Percentiles rank a stretch among this genome's conserved stretches.
phyloP scores from a whole-genome alignment of 2,329 filamentous ascomycete species.

The Ophiostoma sp. region DNA sequence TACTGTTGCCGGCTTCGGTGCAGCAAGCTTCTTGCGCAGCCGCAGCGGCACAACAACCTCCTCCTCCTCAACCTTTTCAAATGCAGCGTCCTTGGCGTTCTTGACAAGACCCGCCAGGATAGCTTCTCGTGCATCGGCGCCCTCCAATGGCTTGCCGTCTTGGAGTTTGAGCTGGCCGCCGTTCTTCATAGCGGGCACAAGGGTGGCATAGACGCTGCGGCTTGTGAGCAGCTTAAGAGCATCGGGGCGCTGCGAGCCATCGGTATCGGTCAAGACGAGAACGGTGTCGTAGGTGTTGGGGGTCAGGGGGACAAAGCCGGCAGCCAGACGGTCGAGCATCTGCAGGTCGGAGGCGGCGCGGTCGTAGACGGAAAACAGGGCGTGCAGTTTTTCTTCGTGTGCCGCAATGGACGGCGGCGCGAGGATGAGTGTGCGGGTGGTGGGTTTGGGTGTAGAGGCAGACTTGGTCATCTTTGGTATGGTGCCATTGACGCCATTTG shows the following conservation, averaged over 20 bases:
- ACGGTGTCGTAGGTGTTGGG: constrained; percentile 74
- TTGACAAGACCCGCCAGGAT: constrained; percentile 74
- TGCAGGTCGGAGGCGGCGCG: constrained; percentile 79
- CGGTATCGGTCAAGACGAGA: constrained; percentile 74
- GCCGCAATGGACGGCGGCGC: constrained; percentile 86
- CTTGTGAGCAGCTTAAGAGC: constrained; percentile 54
- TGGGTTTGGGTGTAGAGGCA: constrained; percentile 9
- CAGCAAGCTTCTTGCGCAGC: constrained; percentile 49
- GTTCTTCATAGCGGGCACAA: constrained; percentile 66
- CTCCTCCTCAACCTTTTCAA: constrained; percentile 65
- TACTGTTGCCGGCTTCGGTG: not conserved
- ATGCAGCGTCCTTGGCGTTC: constrained; percentile 47
- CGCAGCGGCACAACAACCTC: constrained; percentile 57
- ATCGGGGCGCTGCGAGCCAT: constrained; percentile 55
- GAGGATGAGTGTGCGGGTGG: constrained; percentile 41
- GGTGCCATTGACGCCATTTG: constrained; percentile 10
- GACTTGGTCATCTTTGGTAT: not conserved
- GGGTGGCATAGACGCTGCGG: constrained; percentile 60
- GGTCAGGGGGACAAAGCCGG: constrained; percentile 74
- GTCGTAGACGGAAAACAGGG: constrained; percentile 63
- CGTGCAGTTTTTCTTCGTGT: constrained; percentile 70
- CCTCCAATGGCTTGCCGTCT: constrained; percentile 51
- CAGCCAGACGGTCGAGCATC: constrained; percentile 90
- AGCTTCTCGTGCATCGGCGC: constrained; percentile 64
- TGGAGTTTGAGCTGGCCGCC: constrained; percentile 65